Conservation (phyloP, 2,329 filamentous ascomycete genomes). For the Fusarium sp. region DNA sequence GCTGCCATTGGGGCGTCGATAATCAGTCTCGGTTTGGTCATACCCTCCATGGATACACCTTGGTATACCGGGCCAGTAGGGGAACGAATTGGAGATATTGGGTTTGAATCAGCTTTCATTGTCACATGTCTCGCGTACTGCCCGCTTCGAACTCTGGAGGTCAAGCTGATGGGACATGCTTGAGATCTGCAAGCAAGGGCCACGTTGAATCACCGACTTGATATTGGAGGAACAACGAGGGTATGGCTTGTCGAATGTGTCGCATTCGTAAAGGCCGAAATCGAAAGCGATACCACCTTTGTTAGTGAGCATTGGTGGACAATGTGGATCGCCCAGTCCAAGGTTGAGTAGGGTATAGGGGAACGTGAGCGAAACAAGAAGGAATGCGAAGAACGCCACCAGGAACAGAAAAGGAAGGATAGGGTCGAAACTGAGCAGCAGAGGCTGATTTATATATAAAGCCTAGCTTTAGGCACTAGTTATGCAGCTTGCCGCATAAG, state of each 20-base stretch:
- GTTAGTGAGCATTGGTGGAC: neutral
- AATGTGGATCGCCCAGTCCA: neutral
- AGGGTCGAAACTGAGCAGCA: neutral
- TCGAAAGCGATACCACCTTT: neutral
- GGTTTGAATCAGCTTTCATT: slow-evolving; percentile 62
- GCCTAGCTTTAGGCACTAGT: slow-evolving; percentile 34
- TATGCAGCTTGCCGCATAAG: slow-evolving; percentile 76
- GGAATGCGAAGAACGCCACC: neutral
- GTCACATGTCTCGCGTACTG: slow-evolving; percentile 59
- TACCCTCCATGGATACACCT: slow-evolving; percentile 60
- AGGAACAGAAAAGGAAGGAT: neutral
- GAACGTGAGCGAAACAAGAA: neutral
- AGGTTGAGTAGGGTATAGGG: neutral
- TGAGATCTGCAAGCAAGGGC: slow-evolving; percentile 13
- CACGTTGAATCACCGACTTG: neutral
- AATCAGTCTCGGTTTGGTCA: slow-evolving; percentile 58
- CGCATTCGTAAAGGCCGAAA: neutral
- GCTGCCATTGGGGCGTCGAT: slow-evolving; percentile 61
- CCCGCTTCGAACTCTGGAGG: slow-evolving; percentile 54
- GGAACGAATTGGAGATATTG: slow-evolving; percentile 60
- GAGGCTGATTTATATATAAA: slow-evolving; percentile 34
- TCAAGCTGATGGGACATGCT: slow-evolving; percentile 49
- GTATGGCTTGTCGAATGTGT: neutral
- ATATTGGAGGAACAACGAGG: neutral
- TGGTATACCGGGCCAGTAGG: slow-evolving; percentile 63